Conservation (phyloP, 805 yeast species). For the Lipomyces starkeyi region DNA sequence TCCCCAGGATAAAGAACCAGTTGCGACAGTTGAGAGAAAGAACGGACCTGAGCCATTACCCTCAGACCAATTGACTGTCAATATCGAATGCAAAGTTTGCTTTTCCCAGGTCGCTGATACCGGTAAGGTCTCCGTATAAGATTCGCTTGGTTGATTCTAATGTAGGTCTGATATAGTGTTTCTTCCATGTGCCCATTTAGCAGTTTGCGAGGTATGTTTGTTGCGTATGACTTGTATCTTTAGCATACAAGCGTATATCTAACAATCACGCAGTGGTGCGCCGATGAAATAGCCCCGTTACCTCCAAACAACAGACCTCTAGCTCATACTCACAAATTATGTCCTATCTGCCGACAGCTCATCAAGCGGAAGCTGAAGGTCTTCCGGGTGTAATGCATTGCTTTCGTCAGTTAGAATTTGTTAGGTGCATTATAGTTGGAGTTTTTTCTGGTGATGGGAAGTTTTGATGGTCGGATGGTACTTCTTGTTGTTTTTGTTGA, state of each 20-base stretch:
- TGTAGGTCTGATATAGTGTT: constrained; percentile 13
- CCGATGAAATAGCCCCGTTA: constrained; percentile 29
- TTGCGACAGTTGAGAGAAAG: not conserved
- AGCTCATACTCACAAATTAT: constrained; percentile 21
- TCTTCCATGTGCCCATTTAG: constrained; percentile 33
- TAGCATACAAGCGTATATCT: not conserved
- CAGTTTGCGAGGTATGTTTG: constrained; percentile 28
- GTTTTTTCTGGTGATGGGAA: not conserved
- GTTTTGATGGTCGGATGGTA: not conserved
- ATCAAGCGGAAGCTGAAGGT: constrained; percentile 26
- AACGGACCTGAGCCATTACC: constrained; percentile 23
- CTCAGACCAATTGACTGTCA: constrained; percentile 25
- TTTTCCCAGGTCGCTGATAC: constrained; percentile 28
- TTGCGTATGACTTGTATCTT: not conserved
- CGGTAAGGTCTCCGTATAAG: constrained; percentile 14
- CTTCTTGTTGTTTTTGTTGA: too few species aligned
- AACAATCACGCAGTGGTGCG: constrained; percentile 23
- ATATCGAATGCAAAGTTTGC: constrained; percentile 31
- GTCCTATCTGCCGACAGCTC: constrained; percentile 29
- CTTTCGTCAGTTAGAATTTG: not conserved
- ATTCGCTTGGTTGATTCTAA: not conserved
- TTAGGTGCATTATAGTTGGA: not conserved
- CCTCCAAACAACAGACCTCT: constrained; percentile 24
- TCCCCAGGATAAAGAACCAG: constrained; percentile 1
- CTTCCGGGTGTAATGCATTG: constrained; percentile 15